These are phyloP conservation scores for Phytopythium helicoides DNA, from an alignment of 352 stramenopile genomes.

Conservation along the genomic window DNA sequence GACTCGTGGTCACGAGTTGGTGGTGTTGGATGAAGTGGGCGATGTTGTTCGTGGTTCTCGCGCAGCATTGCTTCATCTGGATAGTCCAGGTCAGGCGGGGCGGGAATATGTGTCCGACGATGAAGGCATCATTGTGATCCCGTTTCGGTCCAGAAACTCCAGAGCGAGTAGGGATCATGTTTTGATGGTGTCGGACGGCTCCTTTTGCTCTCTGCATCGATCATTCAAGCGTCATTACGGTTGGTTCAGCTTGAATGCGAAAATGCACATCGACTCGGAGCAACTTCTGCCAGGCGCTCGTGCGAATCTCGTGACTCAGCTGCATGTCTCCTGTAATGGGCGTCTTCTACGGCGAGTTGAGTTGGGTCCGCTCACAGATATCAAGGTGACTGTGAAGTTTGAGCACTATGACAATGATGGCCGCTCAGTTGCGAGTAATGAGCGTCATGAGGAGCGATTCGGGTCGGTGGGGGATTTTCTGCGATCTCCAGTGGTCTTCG, in stretches of 20 bases:
- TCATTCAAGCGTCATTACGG: constrained; percentile 41
- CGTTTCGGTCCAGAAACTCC: constrained; percentile 26
- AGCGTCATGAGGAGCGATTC: too few species aligned
- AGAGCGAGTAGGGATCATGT: constrained; percentile 37
- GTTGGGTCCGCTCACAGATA: too few species aligned
- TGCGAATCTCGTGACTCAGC: constrained; percentile 23
- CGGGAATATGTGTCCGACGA: constrained; percentile 26
- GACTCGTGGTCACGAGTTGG: constrained; percentile 42
- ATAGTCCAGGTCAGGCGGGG: constrained; percentile 27
- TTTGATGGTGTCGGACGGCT: constrained; percentile 30
- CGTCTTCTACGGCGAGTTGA: too few species aligned
- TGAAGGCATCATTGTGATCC: constrained; percentile 34
- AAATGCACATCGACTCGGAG: constrained; percentile 53
- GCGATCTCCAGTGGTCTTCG: too few species aligned
- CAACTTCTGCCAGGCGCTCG: constrained; percentile 42
- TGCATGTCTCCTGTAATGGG: constrained; percentile 10
- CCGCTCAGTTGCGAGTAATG: too few species aligned
- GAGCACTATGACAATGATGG: too few species aligned
- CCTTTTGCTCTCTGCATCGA: constrained; percentile 39
- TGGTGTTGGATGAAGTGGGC: constrained; percentile 48
- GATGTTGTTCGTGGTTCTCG: constrained; percentile 28
- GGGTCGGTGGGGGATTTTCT: too few species aligned
- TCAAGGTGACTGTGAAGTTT: too few species aligned
- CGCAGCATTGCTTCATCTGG: constrained; percentile 37
- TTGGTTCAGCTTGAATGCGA: constrained; percentile 23